Evolutionary conservation across 768 basidiomycete species (phyloP), one percentile per base, ranked within the genome.

Genomic region (Pulveroboletus frians): DNA sequence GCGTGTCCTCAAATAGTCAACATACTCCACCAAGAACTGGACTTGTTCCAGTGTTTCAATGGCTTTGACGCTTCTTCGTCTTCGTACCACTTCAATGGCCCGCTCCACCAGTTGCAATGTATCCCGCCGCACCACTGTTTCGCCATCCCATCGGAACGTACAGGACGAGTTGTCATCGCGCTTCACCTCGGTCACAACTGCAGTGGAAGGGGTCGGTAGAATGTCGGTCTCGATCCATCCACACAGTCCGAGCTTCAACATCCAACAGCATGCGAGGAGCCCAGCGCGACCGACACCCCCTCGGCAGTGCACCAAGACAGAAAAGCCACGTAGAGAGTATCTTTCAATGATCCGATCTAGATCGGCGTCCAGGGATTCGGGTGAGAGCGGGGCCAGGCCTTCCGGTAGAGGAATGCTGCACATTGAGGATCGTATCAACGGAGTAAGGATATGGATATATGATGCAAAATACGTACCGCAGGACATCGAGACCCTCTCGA

Each of bases 11-110:
- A 89, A 61, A 68, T 77, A 81, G 34, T 84, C 79, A 4, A 90
- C 80, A 64, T 80, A 93, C 27, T 89, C 84, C 0, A 84, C 79
- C 42, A 93, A 67, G 60, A 93, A 92, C 55, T 75, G 71, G 14
- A 95, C 95, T 67, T 98, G 94, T 63, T 96, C 92, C 63, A 88
- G 84, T 3, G 92, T 95, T 66, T 98, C 95, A 35, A 98, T 80
- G 2, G 93, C 92, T 65, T 98, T 97, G 49, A 84, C 67, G 57
- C 92, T 92, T 52, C 94, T 72, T 53, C 92, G 71, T 53, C 78
- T 71, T 42, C 94, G 70, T 8, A 93, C 79, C 48, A 92, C 77
- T 6, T 73, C 69, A 46, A 98, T 88, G 2, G 79, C 83, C 21
- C 78, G 76, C 61, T 88, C 83, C 9, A 92, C 83, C 39, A 90